Evolutionary conservation across 192 early-diverging fungal genomes (phyloP).

Genomic region (Gigaspora rosea): DNA sequence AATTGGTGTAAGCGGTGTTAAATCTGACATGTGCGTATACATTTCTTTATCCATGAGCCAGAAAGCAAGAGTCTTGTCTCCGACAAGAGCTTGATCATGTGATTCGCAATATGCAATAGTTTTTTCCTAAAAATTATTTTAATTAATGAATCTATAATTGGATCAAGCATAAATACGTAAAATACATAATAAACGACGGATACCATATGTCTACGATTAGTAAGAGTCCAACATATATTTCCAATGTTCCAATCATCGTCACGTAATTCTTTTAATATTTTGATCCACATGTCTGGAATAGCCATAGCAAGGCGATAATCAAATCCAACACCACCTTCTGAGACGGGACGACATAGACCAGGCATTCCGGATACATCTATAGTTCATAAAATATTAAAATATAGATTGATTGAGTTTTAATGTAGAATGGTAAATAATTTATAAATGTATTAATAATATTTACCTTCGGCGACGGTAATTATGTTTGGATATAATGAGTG

Average conservation of each 20-base stretch:
- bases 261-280: constrained; percentile 85
- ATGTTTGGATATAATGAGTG: constrained; percentile 77
- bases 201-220: constrained; percentile 86
- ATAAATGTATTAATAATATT: not conserved
- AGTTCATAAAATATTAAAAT: not conserved
- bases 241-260: constrained; percentile 95
- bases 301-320: constrained; percentile 98
- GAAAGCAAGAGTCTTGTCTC: constrained; percentile 98
- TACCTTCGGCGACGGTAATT: constrained; percentile 92
- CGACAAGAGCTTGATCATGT: constrained; percentile 97
- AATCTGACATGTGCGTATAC: constrained; percentile 93
- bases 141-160: not conserved
- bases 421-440: not conserved
- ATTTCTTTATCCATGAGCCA: constrained; percentile 99
- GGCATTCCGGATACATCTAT: constrained; percentile 99
- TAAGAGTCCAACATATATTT: constrained; percentile 82
- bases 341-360: constrained; percentile 81
- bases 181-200: not conserved
- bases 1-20: constrained; percentile 77
- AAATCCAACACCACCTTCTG: constrained; percentile 93
- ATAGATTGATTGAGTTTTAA: not conserved
- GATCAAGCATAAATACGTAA: not conserved
- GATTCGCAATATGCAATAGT: constrained; percentile 94
- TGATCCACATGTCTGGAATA: constrained; percentile 99
- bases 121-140: constrained; percentile 66